These are phyloP conservation scores for Blastobotrys terrestris DNA, from an alignment of 805 yeast genomes.

Conservation along the genomic window DNA sequence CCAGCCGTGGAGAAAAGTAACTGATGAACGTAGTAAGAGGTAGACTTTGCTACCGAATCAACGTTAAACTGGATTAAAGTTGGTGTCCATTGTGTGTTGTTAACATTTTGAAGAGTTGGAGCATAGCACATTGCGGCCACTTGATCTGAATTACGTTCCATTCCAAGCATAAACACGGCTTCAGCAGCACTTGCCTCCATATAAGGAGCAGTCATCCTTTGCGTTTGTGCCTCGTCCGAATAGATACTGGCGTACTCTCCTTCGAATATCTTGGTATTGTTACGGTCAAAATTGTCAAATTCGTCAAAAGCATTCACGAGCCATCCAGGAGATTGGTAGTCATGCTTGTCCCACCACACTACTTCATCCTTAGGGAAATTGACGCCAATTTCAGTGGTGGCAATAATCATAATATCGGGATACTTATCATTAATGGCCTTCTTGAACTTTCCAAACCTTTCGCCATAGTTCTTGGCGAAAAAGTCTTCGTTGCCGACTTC, in stretches of 20 bases:
- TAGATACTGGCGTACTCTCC: neutral
- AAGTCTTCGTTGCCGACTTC: conserved; percentile 1
- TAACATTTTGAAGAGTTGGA: neutral
- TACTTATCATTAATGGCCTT: neutral
- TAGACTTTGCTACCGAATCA: neutral
- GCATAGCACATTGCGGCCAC: conserved; percentile 1
- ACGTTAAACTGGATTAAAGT: neutral
- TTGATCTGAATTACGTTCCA: conserved; percentile 1
- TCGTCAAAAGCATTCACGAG: neutral
- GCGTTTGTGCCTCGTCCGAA: neutral
- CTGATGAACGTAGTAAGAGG: neutral
- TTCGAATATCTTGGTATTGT: conserved; percentile 1
- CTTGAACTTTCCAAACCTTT: neutral
- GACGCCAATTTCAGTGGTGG: neutral
- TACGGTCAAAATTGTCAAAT: neutral
- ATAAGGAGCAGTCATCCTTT: neutral
- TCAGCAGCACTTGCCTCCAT: neutral
- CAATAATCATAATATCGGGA: neutral
- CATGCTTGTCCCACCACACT: conserved; percentile 1
- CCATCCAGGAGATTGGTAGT: neutral
- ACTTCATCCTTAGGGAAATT: neutral
- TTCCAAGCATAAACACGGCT: neutral
- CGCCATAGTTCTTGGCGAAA: neutral
- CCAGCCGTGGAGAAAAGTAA: neutral
- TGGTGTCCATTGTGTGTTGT: conserved; percentile 1